A percentile compares a stretch with the other conserved stretches of the same genome.
Evolutionary conservation across 306 rosid genomes (phyloP).

Genomic region (Trifolium subterraneum): DNA sequence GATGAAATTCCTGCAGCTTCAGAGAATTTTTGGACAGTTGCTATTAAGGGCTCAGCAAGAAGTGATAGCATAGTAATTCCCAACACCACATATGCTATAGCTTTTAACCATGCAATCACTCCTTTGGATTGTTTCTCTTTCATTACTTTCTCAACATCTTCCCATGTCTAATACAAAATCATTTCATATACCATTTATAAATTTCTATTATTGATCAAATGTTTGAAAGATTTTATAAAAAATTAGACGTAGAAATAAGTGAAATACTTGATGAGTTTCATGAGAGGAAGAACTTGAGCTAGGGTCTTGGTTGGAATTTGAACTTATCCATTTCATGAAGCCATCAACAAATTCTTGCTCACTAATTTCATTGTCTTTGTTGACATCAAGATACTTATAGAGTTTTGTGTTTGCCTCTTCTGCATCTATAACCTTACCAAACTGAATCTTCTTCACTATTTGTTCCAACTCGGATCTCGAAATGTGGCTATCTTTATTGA

Average conservation of each 20-base stretch:
- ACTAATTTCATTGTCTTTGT: constrained; percentile 46
- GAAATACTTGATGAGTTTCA: constrained; percentile 42
- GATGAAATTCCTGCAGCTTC: constrained; percentile 55
- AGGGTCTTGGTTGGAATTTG: constrained; percentile 19
- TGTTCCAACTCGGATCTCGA: constrained; percentile 45
- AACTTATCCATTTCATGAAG: constrained; percentile 42
- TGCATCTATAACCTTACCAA: constrained; percentile 40
- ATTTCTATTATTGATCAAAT: too few species aligned
- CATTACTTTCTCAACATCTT: constrained; percentile 52
- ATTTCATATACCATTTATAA: not conserved
- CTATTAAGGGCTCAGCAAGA: constrained; percentile 71
- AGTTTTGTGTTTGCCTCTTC: constrained; percentile 45
- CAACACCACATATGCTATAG: constrained; percentile 47
- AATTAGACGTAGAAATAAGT: not conserved
- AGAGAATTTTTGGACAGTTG: constrained; percentile 61
- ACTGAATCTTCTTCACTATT: constrained; percentile 39
- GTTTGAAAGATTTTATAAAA: too few species aligned
- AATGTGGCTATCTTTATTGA: constrained; percentile 34
- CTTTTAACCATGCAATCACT: constrained; percentile 46
- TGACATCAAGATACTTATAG: constrained; percentile 45
- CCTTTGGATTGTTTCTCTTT: constrained; percentile 46
- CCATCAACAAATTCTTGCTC: constrained; percentile 49
- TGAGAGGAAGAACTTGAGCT: constrained; percentile 30
- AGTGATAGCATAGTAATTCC: constrained; percentile 51
- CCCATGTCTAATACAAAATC: constrained; percentile 49